Evolutionary conservation across 163 green algal species (phyloP).

Genomic region (Scenedesmus sp.): DNA sequence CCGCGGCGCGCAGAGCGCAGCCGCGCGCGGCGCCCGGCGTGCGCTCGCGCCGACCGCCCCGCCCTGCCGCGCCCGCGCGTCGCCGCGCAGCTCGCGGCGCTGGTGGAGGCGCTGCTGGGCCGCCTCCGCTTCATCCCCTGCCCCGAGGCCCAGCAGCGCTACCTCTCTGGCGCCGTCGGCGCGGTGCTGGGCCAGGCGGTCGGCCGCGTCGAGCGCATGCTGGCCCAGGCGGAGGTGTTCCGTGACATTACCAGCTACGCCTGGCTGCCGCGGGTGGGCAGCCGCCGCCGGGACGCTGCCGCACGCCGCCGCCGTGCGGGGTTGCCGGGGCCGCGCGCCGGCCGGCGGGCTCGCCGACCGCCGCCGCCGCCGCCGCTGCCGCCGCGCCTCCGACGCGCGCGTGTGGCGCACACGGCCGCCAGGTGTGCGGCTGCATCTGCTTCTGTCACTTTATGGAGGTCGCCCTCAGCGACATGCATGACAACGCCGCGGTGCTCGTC

Average conservation of each 20-base stretch:
- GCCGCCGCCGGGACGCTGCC: too few relatives aligned
- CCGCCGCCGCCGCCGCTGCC: too few relatives aligned
- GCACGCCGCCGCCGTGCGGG: too few relatives aligned
- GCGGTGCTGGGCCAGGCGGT: slow-evolving; percentile 17
- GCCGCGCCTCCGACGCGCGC: too few relatives aligned
- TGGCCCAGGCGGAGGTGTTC: slow-evolving; percentile 46
- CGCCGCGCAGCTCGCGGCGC: slow-evolving; percentile 5
- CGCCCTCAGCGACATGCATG: slow-evolving; percentile 26
- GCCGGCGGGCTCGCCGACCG: too few relatives aligned
- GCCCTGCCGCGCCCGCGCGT: background rate
- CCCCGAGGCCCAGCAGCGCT: slow-evolving; percentile 22
- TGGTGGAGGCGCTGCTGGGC: slow-evolving; percentile 33
- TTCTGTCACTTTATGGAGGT: slow-evolving; percentile 45
- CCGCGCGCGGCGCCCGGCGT: too few relatives aligned
- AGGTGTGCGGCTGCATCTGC: slow-evolving; percentile 44
- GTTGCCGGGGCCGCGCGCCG: too few relatives aligned
- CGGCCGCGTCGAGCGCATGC: slow-evolving; percentile 29
- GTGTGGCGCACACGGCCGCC: background rate
- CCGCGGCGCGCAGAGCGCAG: too few relatives aligned
- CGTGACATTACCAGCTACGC: slow-evolving; percentile 13
- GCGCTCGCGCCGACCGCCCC: too few relatives aligned
- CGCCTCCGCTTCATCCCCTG: slow-evolving; percentile 37
- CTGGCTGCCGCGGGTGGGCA: slow-evolving; percentile 21
- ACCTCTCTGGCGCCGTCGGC: slow-evolving; percentile 28
- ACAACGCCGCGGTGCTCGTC: slow-evolving; percentile 22